Conservation (phyloP, 345 rosid species). For the Lepidium sativum region DNA sequence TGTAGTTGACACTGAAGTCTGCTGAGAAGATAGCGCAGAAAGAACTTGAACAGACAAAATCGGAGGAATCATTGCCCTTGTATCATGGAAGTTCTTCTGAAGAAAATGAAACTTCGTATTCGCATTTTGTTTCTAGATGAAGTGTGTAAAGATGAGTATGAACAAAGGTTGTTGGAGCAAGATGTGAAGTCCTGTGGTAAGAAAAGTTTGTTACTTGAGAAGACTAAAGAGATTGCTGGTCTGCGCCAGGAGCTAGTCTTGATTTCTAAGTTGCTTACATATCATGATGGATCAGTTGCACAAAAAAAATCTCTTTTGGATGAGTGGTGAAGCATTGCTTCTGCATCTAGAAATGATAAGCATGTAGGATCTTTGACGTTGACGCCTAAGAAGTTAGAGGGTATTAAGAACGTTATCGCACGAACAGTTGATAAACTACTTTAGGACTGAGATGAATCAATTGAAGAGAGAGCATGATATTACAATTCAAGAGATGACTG, state of each 20-base stretch:
- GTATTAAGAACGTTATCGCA: background rate
- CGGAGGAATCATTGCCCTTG: conserved; percentile 32
- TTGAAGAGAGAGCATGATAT: too few relatives aligned
- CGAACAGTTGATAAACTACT: too few relatives aligned
- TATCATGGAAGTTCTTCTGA: background rate
- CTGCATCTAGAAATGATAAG: background rate
- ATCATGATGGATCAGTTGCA: conserved; percentile 39
- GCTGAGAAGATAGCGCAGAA: conserved; percentile 40
- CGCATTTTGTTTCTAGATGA: conserved; percentile 2
- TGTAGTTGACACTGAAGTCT: conserved; percentile 55
- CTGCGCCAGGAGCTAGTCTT: conserved; percentile 55
- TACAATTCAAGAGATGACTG: too few relatives aligned
- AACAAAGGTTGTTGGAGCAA: conserved; percentile 32
- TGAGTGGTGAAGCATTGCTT: conserved; percentile 32
- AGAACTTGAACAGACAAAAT: conserved; percentile 38
- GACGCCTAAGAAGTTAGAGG: too few relatives aligned
- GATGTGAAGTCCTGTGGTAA: conserved; percentile 20
- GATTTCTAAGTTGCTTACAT: conserved; percentile 39
- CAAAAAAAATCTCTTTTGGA: too few relatives aligned
- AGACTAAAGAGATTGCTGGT: conserved; percentile 43
- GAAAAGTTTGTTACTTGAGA: conserved; percentile 32
- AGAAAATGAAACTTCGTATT: conserved; percentile 8
- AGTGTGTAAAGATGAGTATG: conserved; percentile 34
- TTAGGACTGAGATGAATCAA: too few relatives aligned
- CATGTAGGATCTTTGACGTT: too few relatives aligned